These are phyloP conservation scores for Porpolomopsis calyptriformis DNA, from an alignment of 768 basidiomycete genomes.

Conservation along the genomic window DNA sequence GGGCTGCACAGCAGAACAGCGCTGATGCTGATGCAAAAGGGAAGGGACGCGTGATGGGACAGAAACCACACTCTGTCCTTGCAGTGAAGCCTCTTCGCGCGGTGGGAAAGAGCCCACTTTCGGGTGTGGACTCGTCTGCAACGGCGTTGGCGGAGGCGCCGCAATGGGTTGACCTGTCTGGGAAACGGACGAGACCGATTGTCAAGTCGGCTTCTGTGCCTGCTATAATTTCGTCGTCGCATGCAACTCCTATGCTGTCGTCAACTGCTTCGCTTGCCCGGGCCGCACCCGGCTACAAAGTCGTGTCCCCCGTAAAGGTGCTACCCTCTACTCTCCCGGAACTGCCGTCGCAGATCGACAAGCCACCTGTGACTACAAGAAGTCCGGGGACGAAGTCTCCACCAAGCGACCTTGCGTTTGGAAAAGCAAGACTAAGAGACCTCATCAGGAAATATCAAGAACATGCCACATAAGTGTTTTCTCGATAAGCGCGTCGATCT, in stretches of 20 bases:
- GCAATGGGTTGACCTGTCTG: slow-evolving; percentile 1
- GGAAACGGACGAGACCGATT: slow-evolving; percentile 26
- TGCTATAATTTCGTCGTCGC: slow-evolving; percentile 58
- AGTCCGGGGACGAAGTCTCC: too few relatives aligned
- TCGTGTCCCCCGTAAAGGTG: slow-evolving; percentile 16
- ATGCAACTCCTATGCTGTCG: slow-evolving; percentile 62
- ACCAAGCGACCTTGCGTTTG: slow-evolving; percentile 52
- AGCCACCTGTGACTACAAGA: too few relatives aligned
- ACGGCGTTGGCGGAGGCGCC: not conserved
- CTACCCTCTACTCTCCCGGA: slow-evolving; percentile 29
- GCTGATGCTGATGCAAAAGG: not conserved
- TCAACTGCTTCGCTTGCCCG: slow-evolving; percentile 69
- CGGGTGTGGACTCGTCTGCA: not conserved
- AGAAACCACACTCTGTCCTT: slow-evolving; percentile 1
- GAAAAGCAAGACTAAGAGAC: slow-evolving; percentile 66
- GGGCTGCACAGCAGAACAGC: slow-evolving; percentile 16
- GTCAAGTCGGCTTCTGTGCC: slow-evolving; percentile 60
- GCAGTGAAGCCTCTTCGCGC: slow-evolving; percentile 5
- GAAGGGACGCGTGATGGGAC: not conserved
- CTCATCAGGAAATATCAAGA: slow-evolving; percentile 76
- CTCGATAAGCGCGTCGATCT: not conserved
- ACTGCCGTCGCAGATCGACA: slow-evolving; percentile 10
- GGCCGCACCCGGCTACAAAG: slow-evolving; percentile 16
- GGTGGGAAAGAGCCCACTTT: slow-evolving; percentile 3
- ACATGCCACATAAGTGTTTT: slow-evolving; percentile 14